Evolutionary conservation across 1,139 yeast genomes (phyloP).

Genomic region (Debaryomyces coudertii): DNA sequence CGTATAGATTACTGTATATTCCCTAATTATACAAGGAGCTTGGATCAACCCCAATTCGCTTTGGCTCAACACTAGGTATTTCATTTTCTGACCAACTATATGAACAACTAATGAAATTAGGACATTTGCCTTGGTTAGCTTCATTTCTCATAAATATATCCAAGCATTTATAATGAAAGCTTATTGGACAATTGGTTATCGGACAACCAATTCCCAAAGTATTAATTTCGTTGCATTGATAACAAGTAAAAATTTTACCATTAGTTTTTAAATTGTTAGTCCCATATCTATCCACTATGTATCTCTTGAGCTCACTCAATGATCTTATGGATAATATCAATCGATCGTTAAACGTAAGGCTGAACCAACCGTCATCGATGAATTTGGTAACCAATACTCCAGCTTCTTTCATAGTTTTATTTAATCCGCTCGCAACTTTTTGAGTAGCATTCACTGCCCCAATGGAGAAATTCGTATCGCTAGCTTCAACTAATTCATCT

Average conservation of each 20-base stretch:
- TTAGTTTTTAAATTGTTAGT: constrained; percentile 27
- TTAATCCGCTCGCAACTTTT: constrained; percentile 24
- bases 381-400: constrained; percentile 40
- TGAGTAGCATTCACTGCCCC: constrained; percentile 35
- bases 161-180: constrained; percentile 56
- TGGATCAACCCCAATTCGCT: constrained; percentile 26
- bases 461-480: constrained; percentile 29
- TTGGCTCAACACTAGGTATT: constrained; percentile 13
- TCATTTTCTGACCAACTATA: constrained; percentile 3
- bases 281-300: constrained; percentile 49
- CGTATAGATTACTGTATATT: constrained; percentile 15
- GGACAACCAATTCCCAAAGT: constrained; percentile 54
- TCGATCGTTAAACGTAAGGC: constrained; percentile 28
- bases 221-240: constrained; percentile 58
- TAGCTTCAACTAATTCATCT: constrained; percentile 45
- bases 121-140: constrained; percentile 2
- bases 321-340: constrained; percentile 44
- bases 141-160: constrained; percentile 34
- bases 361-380: constrained; percentile 59
- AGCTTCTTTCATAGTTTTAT: constrained; percentile 35
- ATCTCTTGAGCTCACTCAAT: constrained; percentile 51
- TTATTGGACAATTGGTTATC: constrained; percentile 32
- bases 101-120: constrained; percentile 7
- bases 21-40: constrained; percentile 7
- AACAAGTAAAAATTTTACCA: constrained; percentile 51